phyloP scores from a whole-genome alignment of 2,329 filamentous ascomycete genomes.

The Stachybotrys elegans region DNA sequence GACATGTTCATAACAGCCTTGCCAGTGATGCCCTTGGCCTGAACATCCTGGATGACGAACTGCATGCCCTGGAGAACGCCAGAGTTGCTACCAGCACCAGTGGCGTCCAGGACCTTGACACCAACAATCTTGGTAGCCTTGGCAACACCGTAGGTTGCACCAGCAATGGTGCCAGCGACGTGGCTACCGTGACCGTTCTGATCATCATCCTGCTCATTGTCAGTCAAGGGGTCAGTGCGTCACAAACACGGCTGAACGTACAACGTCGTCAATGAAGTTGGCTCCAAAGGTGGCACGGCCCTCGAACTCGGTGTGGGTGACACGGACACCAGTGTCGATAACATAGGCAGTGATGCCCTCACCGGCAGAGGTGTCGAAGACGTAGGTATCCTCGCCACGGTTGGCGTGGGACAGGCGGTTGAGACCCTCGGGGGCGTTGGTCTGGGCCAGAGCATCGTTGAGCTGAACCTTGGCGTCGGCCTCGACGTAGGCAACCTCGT shows the following conservation, averaged over 20 bases:
- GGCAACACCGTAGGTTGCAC: slow-evolving; percentile 56
- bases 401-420: slow-evolving; percentile 44
- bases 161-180: slow-evolving; percentile 57
- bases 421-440: slow-evolving; percentile 48
- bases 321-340: slow-evolving; percentile 60
- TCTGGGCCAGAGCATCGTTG: slow-evolving; percentile 41
- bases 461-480: slow-evolving; percentile 44
- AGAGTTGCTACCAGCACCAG: slow-evolving; percentile 30
- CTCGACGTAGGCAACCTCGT: slow-evolving; percentile 49
- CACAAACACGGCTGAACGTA: slow-evolving; percentile 23
- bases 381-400: slow-evolving; percentile 24
- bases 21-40: slow-evolving; percentile 34
- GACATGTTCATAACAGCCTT: slow-evolving; percentile 62
- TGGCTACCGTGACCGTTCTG: slow-evolving; percentile 61
- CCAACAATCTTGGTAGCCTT: slow-evolving; percentile 48
- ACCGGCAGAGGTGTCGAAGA: slow-evolving; percentile 49
- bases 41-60: slow-evolving; percentile 44
- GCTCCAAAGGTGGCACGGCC: slow-evolving; percentile 48
- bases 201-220: slow-evolving; percentile 37
- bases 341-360: slow-evolving; percentile 56
- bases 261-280: slow-evolving; percentile 44
- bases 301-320: slow-evolving; percentile 50
- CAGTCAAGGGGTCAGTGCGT: not conserved
- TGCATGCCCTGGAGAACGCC: slow-evolving; percentile 54
- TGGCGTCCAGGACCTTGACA: slow-evolving; percentile 32